A percentile compares a stretch with the other conserved stretches of the same genome.
Conservation (phyloP, 768 basidiomycete species). For the Boletus coccyginus region DNA sequence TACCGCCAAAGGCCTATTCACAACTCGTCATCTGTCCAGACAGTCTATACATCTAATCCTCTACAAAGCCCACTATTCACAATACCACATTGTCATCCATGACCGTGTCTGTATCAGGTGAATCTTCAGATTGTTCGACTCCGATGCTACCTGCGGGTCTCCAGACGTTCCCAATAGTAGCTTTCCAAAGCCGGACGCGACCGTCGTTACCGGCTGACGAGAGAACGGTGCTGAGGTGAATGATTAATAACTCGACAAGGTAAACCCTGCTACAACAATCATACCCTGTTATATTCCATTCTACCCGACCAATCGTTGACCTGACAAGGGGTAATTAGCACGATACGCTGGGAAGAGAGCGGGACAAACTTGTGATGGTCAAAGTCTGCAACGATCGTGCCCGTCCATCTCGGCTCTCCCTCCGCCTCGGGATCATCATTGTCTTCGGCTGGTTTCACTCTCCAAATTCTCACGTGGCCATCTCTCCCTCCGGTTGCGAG, state of each 20-base stretch:
- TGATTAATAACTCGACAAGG: slow-evolving; percentile 1
- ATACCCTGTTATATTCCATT: slow-evolving; percentile 92
- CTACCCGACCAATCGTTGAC: slow-evolving; percentile 78
- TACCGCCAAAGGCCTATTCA: too few relatives aligned
- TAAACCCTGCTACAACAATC: not conserved
- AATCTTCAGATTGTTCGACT: slow-evolving; percentile 69
- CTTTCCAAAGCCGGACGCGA: slow-evolving; percentile 81
- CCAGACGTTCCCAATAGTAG: slow-evolving; percentile 82
- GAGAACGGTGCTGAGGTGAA: slow-evolving; percentile 63
- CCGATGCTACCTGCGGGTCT: slow-evolving; percentile 77
- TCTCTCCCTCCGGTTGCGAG: slow-evolving; percentile 89
- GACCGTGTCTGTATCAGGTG: slow-evolving; percentile 39
- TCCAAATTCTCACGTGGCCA: slow-evolving; percentile 89
- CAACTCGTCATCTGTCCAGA: not conserved
- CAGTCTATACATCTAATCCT: not conserved
- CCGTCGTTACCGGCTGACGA: slow-evolving; percentile 85
- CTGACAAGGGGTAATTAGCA: slow-evolving; percentile 35
- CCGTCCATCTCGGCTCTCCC: slow-evolving; percentile 59
- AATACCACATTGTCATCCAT: slow-evolving; percentile 41
- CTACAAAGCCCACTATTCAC: slow-evolving; percentile 27
- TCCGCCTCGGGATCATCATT: slow-evolving; percentile 43
- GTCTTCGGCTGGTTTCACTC: slow-evolving; percentile 60
- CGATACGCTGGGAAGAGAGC: not conserved
- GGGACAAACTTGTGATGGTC: slow-evolving; percentile 71
- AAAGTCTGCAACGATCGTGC: slow-evolving; percentile 78